Evolutionary conservation across 805 yeast species (phyloP).

Genomic region (Diddensiella santjacobensis): DNA sequence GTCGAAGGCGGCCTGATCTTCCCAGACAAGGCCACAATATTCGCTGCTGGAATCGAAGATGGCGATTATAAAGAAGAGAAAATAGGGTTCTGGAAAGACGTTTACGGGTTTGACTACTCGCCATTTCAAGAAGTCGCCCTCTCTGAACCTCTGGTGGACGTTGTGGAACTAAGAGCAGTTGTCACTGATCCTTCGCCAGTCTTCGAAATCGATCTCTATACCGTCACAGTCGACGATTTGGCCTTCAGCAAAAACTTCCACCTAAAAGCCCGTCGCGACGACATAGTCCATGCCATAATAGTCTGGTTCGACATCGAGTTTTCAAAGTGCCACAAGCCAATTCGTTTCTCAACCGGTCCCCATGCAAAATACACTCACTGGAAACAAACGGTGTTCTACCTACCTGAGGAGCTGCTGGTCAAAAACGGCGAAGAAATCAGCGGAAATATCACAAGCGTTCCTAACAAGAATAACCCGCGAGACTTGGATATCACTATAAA

Average conservation of each 20-base stretch:
- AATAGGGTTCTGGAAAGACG: conserved; percentile 91
- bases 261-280: conserved; percentile 71
- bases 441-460: conserved; percentile 71
- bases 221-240: conserved; percentile 76
- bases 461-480: conserved; percentile 76
- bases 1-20: conserved; percentile 82
- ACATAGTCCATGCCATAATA: conserved; percentile 80
- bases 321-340: conserved; percentile 48
- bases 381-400: conserved; percentile 96
- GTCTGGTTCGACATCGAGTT: conserved; percentile 95
- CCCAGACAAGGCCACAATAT: conserved; percentile 91
- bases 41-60: conserved; percentile 90
- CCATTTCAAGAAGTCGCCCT: conserved; percentile 85
- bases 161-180: conserved; percentile 76
- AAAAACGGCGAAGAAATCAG: conserved; percentile 71
- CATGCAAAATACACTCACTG: conserved; percentile 93
- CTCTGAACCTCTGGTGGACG: conserved; percentile 93
- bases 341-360: conserved; percentile 90
- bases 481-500: conserved; percentile 78
- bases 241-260: conserved; percentile 70
- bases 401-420: conserved; percentile 72
- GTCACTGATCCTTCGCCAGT: conserved; percentile 69
- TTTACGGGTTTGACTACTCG: conserved; percentile 92
- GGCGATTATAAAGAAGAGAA: conserved; percentile 88
- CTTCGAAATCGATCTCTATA: conserved; percentile 83